Conservation (phyloP, 192 early-diverging fungal genomes). For the Phycomyces blakesleeanus region DNA sequence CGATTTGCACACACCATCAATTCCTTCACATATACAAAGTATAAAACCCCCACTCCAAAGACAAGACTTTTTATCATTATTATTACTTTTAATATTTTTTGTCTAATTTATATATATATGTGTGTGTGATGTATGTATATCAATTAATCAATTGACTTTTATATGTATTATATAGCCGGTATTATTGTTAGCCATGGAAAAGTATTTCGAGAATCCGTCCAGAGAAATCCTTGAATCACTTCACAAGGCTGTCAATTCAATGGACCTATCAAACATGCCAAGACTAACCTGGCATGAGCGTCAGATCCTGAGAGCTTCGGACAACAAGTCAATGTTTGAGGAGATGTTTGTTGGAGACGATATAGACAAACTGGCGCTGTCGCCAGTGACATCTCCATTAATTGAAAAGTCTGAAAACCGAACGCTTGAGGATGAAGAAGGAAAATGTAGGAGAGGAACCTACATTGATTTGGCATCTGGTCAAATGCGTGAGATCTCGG, state of each 20-base stretch:
- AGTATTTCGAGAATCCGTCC: constrained; percentile 78
- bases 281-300: constrained; percentile 71
- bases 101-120: background rate
- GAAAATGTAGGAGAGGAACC: constrained; percentile 41
- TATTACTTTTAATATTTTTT: no score
- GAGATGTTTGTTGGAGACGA: constrained; percentile 61
- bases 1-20: constrained; percentile 84
- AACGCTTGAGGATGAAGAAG: constrained; percentile 4
- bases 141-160: no score
- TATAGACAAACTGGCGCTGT: constrained; percentile 12
- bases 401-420: background rate
- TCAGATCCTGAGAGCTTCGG: constrained; percentile 79
- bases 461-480: constrained; percentile 46
- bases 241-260: constrained; percentile 78
- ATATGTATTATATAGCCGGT: no score
- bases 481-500: constrained; percentile 37
- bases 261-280: constrained; percentile 81
- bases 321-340: constrained; percentile 82
- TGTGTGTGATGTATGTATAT: no score
- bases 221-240: constrained; percentile 72
- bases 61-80: no score
- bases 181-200: constrained; percentile 85
- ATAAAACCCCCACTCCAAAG: no score
- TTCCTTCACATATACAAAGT: constrained; percentile 89
- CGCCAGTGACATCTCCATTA: background rate